Conservation (phyloP, 2,329 filamentous ascomycete species). For the Fusarium guadeloupense region DNA sequence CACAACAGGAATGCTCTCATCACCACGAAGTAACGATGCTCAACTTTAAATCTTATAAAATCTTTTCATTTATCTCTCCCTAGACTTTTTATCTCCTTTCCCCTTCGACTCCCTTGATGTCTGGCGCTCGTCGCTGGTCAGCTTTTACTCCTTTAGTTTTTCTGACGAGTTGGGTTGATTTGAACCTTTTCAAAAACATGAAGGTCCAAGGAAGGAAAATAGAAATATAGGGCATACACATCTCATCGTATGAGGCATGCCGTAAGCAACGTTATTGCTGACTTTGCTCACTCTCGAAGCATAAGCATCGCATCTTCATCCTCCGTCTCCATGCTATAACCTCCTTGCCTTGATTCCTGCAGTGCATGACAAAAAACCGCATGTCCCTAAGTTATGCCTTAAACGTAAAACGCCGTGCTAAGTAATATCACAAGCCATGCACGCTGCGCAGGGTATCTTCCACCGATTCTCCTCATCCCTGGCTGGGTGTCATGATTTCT, state of each 20-base stretch:
- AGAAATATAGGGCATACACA: slow-evolving; percentile 6
- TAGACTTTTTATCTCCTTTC: not conserved
- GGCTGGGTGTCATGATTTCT: slow-evolving; percentile 18
- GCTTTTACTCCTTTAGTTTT: not conserved
- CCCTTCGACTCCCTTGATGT: not conserved
- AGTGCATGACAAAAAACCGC: slow-evolving; percentile 29
- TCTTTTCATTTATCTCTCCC: slow-evolving; percentile 20
- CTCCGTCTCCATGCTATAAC: slow-evolving; percentile 4
- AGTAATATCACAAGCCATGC: slow-evolving; percentile 45
- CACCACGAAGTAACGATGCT: slow-evolving; percentile 10
- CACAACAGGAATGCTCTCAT: slow-evolving; percentile 29
- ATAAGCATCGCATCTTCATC: not conserved
- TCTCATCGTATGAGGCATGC: not conserved
- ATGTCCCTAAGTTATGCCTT: slow-evolving; percentile 37
- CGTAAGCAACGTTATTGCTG: not conserved
- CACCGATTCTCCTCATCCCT: slow-evolving; percentile 30
- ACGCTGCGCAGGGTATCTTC: slow-evolving; percentile 47
- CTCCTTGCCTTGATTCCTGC: slow-evolving; percentile 12
- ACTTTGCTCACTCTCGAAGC: slow-evolving; percentile 1
- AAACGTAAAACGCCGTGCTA: slow-evolving; percentile 50
- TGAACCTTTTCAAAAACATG: not conserved
- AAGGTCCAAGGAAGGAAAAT: slow-evolving; percentile 5
- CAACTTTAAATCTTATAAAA: not conserved
- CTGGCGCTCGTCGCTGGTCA: not conserved
- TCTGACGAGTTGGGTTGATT: not conserved